These are phyloP conservation scores for Diplotaxis tenuifolia DNA, from an alignment of 345 rosid genomes.

Conservation along the genomic window DNA sequence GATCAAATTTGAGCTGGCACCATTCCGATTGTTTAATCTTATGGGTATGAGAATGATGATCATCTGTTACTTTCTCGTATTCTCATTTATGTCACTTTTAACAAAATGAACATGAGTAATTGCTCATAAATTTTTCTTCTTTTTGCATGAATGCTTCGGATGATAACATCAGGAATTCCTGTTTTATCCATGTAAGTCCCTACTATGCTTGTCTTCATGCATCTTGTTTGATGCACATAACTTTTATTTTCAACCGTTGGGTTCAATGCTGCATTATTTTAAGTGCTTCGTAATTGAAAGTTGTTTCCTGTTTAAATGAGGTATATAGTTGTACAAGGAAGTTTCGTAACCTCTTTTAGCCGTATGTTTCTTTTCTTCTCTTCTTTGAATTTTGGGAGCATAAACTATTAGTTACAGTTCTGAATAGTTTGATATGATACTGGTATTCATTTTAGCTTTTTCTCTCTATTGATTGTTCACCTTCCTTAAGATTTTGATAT, in stretches of 20 bases:
- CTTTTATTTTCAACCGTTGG: slow-evolving; percentile 3
- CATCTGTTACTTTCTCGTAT: slow-evolving; percentile 4
- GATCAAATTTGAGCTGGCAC: slow-evolving; percentile 91
- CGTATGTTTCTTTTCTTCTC: background rate
- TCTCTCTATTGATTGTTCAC: slow-evolving; percentile 4
- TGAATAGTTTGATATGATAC: background rate
- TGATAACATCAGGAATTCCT: slow-evolving; percentile 81
- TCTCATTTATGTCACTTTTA: slow-evolving; percentile 1
- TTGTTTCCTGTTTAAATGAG: background rate
- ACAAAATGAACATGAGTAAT: slow-evolving; percentile 11
- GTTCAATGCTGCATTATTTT: slow-evolving; percentile 19
- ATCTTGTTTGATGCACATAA: slow-evolving; percentile 18
- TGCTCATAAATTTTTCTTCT: slow-evolving; percentile 31
- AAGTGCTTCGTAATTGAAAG: background rate
- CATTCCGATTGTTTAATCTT: slow-evolving; percentile 86
- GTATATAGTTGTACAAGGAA: slow-evolving; percentile 7
- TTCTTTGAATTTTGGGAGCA: background rate
- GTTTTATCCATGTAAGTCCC: slow-evolving; percentile 88
- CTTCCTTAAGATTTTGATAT: slow-evolving; percentile 6
- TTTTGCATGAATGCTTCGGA: slow-evolving; percentile 45
- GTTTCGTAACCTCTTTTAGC: background rate
- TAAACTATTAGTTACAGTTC: background rate
- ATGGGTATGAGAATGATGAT: slow-evolving; percentile 63
- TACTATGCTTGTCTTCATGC: slow-evolving; percentile 24
- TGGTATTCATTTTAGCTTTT: background rate